These are phyloP conservation scores for Helenozyma baotianmanensis DNA, from an alignment of 805 yeast species.

Conservation along the genomic window DNA sequence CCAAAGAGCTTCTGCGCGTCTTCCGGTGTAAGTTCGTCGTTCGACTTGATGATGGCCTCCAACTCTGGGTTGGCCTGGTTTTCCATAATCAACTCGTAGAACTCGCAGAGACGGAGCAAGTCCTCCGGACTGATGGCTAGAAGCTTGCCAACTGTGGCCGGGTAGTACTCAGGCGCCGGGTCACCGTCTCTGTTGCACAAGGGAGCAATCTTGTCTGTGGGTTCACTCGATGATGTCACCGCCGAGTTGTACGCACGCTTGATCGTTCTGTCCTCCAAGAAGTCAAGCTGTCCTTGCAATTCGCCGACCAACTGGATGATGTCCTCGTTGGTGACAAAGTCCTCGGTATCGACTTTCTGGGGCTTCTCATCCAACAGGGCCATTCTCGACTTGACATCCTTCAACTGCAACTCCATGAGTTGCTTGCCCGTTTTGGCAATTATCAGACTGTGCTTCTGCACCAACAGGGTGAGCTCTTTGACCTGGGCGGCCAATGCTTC, in stretches of 20 bases:
- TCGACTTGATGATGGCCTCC: conserved; percentile 8
- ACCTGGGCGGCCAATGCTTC: conserved; percentile 36
- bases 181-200: conserved; percentile 79
- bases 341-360: conserved; percentile 40
- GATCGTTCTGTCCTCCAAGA: conserved; percentile 70
- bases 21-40: conserved; percentile 11
- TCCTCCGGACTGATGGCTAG: conserved; percentile 39
- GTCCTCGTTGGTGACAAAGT: conserved; percentile 77
- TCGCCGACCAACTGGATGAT: conserved; percentile 84
- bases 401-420: conserved; percentile 62
- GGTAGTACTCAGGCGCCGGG: conserved; percentile 52
- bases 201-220: conserved; percentile 48
- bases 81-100: conserved; percentile 67
- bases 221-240: conserved; percentile 35
- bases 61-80: conserved; percentile 11
- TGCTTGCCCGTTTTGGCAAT: conserved; percentile 78
- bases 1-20: conserved; percentile 13
- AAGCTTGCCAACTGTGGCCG: conserved; percentile 54
- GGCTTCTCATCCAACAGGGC: conserved; percentile 12
- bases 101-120: conserved; percentile 55
- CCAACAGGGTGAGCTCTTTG: conserved; percentile 45
- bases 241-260: conserved; percentile 65
- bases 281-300: conserved; percentile 80
- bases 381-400: conserved; percentile 38
- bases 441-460: conserved; percentile 60